Percentiles rank a stretch among this genome's conserved stretches.
Evolutionary conservation across 2,329 filamentous ascomycete genomes (phyloP).

Genomic region (Cladosporium sp.): DNA sequence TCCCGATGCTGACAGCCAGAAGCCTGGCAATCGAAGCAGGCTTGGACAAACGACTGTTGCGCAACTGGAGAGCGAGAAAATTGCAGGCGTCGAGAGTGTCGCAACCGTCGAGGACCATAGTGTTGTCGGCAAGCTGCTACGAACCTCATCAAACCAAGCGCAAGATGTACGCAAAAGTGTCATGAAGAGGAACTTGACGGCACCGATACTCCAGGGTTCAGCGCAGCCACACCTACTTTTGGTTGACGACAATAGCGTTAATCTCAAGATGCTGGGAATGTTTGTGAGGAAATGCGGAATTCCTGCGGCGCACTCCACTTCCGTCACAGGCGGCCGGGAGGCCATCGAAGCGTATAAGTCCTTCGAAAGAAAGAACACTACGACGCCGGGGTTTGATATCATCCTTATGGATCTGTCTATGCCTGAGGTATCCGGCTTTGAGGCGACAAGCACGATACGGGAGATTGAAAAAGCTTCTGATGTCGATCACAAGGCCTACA

Average conservation of each 20-base stretch:
- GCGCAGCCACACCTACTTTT: neutral
- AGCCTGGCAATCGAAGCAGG: neutral
- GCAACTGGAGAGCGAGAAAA: neutral
- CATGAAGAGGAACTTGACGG: neutral
- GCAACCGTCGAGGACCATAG: neutral
- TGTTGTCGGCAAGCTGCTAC: neutral
- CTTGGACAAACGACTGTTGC: neutral
- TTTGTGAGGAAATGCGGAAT: constrained; percentile 13
- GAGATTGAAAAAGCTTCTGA: neutral
- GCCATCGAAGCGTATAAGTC: neutral
- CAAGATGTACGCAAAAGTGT: neutral
- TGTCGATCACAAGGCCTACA: neutral
- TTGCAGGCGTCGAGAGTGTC: neutral
- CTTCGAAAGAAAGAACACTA: neutral
- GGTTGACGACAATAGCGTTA: constrained; percentile 19
- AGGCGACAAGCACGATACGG: constrained; percentile 8
- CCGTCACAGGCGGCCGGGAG: neutral
- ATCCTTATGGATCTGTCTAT: constrained; percentile 21
- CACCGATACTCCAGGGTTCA: neutral
- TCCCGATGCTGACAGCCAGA: neutral
- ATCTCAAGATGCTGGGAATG: constrained; percentile 16
- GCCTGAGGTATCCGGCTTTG: constrained; percentile 14
- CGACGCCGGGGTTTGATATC: constrained; percentile 3
- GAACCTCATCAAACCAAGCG: too few relatives aligned
- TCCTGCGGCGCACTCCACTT: neutral